These are phyloP conservation scores for Moesziomyces sp. DNA, from an alignment of 1,284 basidiomycete species.

Conservation along the genomic window DNA sequence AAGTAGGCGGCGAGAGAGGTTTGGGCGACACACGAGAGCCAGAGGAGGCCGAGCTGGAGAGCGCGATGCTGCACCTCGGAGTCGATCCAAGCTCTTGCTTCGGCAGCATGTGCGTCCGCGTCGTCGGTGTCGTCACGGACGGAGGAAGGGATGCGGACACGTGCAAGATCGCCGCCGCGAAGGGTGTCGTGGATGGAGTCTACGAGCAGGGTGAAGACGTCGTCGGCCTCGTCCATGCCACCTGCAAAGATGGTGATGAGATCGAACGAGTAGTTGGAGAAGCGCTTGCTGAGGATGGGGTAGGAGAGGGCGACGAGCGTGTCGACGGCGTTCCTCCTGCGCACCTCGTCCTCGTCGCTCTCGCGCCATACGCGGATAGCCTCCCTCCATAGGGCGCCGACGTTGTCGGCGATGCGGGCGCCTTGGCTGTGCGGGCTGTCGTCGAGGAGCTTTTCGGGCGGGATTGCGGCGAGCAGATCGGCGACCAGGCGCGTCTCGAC, in stretches of 20 bases:
- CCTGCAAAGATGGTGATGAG: conserved; percentile 61
- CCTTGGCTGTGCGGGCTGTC: conserved; percentile 49
- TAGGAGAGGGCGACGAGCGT: conserved; percentile 57
- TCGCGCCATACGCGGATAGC: conserved; percentile 54
- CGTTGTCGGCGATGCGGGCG: conserved; percentile 55
- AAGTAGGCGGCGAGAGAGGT: conserved; percentile 62
- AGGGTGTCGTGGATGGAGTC: conserved; percentile 54
- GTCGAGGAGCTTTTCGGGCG: conserved; percentile 46
- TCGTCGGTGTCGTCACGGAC: conserved; percentile 24
- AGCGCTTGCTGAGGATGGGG: conserved; percentile 56
- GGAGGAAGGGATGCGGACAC: conserved; percentile 36
- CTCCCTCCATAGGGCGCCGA: conserved; percentile 61
- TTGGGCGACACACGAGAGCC: conserved; percentile 50
- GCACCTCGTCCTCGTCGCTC: conserved; percentile 51
- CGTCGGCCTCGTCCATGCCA: conserved; percentile 65
- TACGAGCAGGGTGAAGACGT: conserved; percentile 59
- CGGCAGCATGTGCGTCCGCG: conserved; percentile 19
- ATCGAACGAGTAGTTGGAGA: conserved; percentile 61
- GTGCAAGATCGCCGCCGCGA: conserved; percentile 38
- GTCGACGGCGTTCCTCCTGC: conserved; percentile 57
- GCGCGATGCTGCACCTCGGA: conserved; percentile 46
- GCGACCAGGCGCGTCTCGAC: conserved; percentile 53
- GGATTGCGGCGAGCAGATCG: conserved; percentile 42
- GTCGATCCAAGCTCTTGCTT: conserved; percentile 41
- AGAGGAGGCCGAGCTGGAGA: conserved; percentile 54